Evolutionary conservation across 768 basidiomycete genomes (phyloP), one percentile per base, ranked within the genome.

Genomic region (Hygrocybe coccinea): DNA sequence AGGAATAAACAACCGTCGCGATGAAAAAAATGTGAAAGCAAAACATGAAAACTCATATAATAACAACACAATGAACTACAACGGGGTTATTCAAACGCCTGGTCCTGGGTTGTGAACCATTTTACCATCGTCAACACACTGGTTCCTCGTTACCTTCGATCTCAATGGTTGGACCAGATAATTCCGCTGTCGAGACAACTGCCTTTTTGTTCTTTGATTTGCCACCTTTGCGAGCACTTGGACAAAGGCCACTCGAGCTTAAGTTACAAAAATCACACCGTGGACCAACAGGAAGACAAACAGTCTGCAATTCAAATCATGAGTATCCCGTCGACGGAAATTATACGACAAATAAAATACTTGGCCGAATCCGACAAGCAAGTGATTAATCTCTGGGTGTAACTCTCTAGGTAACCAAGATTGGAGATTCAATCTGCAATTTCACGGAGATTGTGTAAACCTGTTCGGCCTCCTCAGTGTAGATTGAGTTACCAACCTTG

Each of bases 291-390:
- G 89, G 84, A 2, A 82, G 67, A 55, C 89, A 91, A 0, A 90
- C 74, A 0, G 79, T 80, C 88, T 90, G 57, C 6, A 44, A 6
- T 15, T 54, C 11, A 11, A n/a, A 51, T 38, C 9, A 15, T 5
- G 34, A 21, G 22, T 53, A 19, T 11, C 36, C 10, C 24, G 29
- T 56, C 25, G 59, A 36, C 9, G 52, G 10, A 35, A n/a, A n/a
- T n/a, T n/a, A n/a, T n/a, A 19, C 12, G 48, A 11, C 36, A 14
- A 38, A n/a, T 12, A 9, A 33, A 50, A 11, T 50, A 88, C 89
- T 79, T 92, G 90, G 34, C 90, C 91, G 56, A 93, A 92, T 0
- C 90, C 89, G 3, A 92, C 91, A 1, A 93, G 77, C 67, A 89
- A 62, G 55, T 84, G 84, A 64, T 92, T 92, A 55, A 93, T 91